A percentile compares a stretch with the other conserved stretches of the same genome.
These are phyloP conservation scores for Starmera amethionina DNA, from an alignment of 805 yeast genomes.

Conservation along the genomic window DNA sequence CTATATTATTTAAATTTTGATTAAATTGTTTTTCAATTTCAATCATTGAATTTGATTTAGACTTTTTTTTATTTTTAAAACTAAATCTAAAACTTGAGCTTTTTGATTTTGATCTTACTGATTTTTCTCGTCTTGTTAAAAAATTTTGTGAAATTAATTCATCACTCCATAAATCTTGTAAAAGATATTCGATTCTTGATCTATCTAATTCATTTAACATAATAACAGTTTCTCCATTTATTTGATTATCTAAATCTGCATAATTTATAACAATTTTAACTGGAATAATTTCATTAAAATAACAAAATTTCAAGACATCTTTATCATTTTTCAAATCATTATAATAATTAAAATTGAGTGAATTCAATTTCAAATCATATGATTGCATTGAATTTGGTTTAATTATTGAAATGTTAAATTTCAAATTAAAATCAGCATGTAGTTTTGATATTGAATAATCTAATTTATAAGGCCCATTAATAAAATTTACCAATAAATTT, in stretches of 20 bases:
- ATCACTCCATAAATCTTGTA: slow-evolving; percentile 25
- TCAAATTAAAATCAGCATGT: slow-evolving; percentile 8
- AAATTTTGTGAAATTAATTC: slow-evolving; percentile 10
- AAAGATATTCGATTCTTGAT: slow-evolving; percentile 15
- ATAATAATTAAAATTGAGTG: background rate
- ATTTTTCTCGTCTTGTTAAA: slow-evolving; percentile 1
- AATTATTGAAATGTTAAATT: slow-evolving; percentile 5
- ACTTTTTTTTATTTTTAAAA: background rate
- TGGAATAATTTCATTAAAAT: slow-evolving; percentile 16
- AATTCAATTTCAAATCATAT: slow-evolving; percentile 15
- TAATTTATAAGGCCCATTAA: slow-evolving; percentile 24
- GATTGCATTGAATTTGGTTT: slow-evolving; percentile 11
- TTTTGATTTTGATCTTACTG: background rate
- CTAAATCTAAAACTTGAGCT: background rate
- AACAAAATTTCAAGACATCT: slow-evolving; percentile 12
- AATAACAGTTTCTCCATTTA: slow-evolving; percentile 2
- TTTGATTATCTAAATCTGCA: slow-evolving; percentile 2
- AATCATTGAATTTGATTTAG: background rate
- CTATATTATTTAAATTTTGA: background rate
- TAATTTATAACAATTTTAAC: slow-evolving; percentile 9
- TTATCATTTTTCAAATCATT: slow-evolving; percentile 1
- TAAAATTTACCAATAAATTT: slow-evolving; percentile 17
- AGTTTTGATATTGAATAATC: slow-evolving; percentile 18
- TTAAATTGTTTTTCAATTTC: background rate
- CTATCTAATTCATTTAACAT: slow-evolving; percentile 11